Evolutionary conservation across 2,329 filamentous ascomycete genomes (phyloP).

Genomic region (Pezicula radicicola): DNA sequence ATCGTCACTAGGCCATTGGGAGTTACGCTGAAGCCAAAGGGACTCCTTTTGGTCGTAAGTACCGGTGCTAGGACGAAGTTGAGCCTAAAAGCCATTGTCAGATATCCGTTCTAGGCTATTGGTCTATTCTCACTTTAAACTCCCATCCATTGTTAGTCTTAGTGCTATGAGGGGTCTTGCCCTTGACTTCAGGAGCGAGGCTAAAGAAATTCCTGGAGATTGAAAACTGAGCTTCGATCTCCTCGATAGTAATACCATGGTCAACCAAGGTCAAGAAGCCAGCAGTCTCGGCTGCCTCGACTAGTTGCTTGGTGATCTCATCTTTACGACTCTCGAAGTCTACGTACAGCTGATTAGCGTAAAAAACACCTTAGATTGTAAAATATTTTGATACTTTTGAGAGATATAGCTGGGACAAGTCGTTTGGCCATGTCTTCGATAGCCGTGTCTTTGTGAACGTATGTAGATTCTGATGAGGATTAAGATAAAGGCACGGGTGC

Average conservation of each 20-base stretch:
- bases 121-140: not conserved
- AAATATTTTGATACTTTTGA: not conserved
- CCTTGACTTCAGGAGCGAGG: constrained; percentile 42
- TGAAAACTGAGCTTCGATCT: constrained; percentile 38
- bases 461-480: too few relatives aligned
- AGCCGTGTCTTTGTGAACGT: too few relatives aligned
- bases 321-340: constrained; percentile 36
- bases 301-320: constrained; percentile 47
- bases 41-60: not conserved
- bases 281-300: constrained; percentile 49
- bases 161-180: constrained; percentile 34
- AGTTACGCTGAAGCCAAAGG: not conserved
- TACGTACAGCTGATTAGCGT: not conserved
- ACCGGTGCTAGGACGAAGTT: not conserved
- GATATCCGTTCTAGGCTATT: not conserved
- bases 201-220: constrained; percentile 44
- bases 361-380: not conserved
- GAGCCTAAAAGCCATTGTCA: not conserved
- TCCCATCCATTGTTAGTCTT: not conserved
- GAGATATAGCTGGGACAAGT: not conserved
- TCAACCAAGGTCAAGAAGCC: constrained; percentile 54
- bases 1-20: not conserved
- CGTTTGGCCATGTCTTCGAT: not conserved
- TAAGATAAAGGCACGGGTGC: too few relatives aligned
- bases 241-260: constrained; percentile 36